Evolutionary conservation across 2,329 filamentous ascomycete species (phyloP).

Genomic region (Diplodia intermedia): DNA sequence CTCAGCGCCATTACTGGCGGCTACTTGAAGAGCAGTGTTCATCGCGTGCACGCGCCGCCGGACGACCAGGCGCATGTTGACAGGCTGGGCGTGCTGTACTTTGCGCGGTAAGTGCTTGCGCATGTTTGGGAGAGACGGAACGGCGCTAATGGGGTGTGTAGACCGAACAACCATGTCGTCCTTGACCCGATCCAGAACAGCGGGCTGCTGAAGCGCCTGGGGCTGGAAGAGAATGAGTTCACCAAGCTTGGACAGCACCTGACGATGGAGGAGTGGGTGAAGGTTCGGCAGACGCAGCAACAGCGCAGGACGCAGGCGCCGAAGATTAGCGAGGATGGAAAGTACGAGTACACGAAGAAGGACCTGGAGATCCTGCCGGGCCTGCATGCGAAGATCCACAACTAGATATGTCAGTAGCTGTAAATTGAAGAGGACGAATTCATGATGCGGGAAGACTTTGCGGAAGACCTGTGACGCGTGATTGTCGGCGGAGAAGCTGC

Average conservation of each 20-base stretch:
- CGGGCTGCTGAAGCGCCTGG: slow-evolving; percentile 45
- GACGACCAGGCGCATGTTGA: slow-evolving; percentile 58
- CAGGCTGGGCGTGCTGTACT: slow-evolving; percentile 60
- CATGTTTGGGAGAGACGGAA: too few species aligned
- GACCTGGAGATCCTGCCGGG: slow-evolving; percentile 49
- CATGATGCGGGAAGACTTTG: neutral
- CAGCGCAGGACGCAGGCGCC: slow-evolving; percentile 48
- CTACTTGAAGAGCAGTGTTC: slow-evolving; percentile 58
- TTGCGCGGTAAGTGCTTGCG: slow-evolving; percentile 53
- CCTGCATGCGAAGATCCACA: slow-evolving; percentile 41
- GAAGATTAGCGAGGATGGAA: slow-evolving; percentile 49
- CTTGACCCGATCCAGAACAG: slow-evolving; percentile 49
- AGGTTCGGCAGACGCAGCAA: slow-evolving; percentile 50
- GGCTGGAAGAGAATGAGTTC: slow-evolving; percentile 42
- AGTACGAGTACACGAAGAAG: slow-evolving; percentile 41
- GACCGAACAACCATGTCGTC: slow-evolving; percentile 50
- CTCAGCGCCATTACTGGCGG: slow-evolving; percentile 50
- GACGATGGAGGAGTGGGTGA: slow-evolving; percentile 56
- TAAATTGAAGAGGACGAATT: neutral
- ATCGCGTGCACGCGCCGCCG: slow-evolving; percentile 58
- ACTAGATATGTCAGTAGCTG: slow-evolving; percentile 31
- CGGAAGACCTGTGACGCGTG: neutral
- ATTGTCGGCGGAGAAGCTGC: slow-evolving; percentile 10
- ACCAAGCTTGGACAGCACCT: slow-evolving; percentile 46
- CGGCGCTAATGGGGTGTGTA: slow-evolving; percentile 10